A percentile compares a stretch with the other conserved stretches of the same genome.
Evolutionary conservation across 768 basidiomycete species (phyloP).

Genomic region (Leccinum ochraceum): DNA sequence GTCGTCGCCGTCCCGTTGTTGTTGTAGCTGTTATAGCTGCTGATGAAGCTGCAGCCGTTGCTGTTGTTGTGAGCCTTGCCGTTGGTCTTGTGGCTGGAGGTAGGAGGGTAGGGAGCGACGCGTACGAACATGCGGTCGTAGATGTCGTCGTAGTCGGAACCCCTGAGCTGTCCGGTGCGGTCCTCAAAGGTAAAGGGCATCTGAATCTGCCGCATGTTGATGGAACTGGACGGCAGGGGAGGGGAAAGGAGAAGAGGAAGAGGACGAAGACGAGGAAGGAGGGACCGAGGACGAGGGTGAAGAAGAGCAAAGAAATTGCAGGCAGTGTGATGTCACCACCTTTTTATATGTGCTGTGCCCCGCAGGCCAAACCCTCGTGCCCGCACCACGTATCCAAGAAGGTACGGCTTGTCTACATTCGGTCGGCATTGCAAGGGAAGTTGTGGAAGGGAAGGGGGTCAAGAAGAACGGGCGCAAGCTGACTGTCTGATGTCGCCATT

Average conservation of each 20-base stretch:
- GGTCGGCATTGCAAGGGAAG: slow-evolving; percentile 1
- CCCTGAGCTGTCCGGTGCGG: slow-evolving; percentile 54
- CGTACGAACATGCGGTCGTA: slow-evolving; percentile 76
- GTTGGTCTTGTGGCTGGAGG: slow-evolving; percentile 10
- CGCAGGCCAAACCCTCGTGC: slow-evolving; percentile 14
- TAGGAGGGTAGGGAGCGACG: slow-evolving; percentile 50
- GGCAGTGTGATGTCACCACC: background rate
- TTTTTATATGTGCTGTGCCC: slow-evolving; percentile 26
- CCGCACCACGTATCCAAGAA: slow-evolving; percentile 4
- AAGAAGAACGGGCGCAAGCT: slow-evolving; percentile 25
- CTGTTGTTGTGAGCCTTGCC: background rate
- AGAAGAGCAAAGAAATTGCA: too few species aligned
- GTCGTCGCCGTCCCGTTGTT: slow-evolving; percentile 33
- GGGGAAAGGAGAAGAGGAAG: background rate
- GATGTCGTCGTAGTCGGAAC: slow-evolving; percentile 73
- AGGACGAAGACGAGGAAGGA: too few species aligned
- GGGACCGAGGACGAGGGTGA: slow-evolving; percentile 1
- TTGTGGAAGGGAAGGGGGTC: background rate
- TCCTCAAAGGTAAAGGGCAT: slow-evolving; percentile 68
- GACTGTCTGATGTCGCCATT: slow-evolving; percentile 23
- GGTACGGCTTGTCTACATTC: slow-evolving; percentile 23
- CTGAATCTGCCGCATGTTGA: slow-evolving; percentile 20
- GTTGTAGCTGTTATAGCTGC: background rate
- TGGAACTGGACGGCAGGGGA: background rate
- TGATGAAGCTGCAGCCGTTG: background rate